Percentiles rank a stretch among this genome's conserved stretches.
Conservation (phyloP, 78 protist genomes). For the Blattamonas nauphoetae region DNA sequence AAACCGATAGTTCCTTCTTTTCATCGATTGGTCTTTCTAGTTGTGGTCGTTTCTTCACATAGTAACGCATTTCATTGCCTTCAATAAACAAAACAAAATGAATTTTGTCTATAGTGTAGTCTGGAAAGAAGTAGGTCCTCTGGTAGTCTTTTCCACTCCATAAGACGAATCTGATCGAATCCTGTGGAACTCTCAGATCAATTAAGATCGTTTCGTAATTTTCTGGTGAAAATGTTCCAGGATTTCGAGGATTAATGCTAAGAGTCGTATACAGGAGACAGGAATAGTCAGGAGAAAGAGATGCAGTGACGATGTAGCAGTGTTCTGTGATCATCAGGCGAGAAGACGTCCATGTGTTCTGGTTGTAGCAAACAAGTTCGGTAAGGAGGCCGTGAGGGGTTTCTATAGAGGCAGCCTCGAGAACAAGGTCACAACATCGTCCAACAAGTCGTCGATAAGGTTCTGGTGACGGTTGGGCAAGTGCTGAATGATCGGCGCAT, state of each 20-base stretch:
- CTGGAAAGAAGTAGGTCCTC: neutral
- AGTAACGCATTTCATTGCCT: neutral
- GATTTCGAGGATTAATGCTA: neutral
- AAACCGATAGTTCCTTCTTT: too few relatives aligned
- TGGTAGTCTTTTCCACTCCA: neutral
- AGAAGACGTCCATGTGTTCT: neutral
- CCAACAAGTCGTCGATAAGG: neutral
- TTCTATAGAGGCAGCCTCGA: neutral
- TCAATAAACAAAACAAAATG: neutral
- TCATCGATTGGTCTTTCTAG: too few relatives aligned
- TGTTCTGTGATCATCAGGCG: neutral
- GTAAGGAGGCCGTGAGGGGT: neutral
- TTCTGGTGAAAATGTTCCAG: neutral
- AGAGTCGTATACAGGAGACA: neutral
- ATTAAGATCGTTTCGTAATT: neutral
- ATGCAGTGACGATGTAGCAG: neutral
- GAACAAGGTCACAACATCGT: neutral
- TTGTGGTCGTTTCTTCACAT: too few relatives aligned
- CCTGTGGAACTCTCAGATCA: neutral
- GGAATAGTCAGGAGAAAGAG: neutral
- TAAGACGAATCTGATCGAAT: neutral
- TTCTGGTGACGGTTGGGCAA: too few relatives aligned
- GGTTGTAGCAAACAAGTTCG: neutral
- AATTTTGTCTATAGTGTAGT: neutral
- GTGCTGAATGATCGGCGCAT: too few relatives aligned